These are phyloP conservation scores for Fusarium sp. DNA, from an alignment of 2,329 filamentous ascomycete genomes.

Conservation along the genomic window DNA sequence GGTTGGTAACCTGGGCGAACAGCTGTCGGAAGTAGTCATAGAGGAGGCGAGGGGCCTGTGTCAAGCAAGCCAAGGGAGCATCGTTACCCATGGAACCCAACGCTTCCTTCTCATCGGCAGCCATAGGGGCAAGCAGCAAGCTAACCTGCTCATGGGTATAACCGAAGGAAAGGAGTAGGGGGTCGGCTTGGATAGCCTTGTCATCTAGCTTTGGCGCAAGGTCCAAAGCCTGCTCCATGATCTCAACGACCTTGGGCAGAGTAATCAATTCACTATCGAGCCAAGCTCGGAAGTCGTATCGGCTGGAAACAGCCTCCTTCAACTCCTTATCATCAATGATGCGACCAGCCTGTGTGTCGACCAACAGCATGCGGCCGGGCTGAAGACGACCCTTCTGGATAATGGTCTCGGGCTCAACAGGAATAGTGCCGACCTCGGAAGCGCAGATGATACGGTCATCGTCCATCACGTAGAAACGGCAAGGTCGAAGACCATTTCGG, in stretches of 20 bases:
- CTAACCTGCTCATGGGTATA: conserved; percentile 97
- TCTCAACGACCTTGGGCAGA: conserved; percentile 80
- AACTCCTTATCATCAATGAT: conserved; percentile 96
- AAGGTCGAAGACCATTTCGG: conserved; percentile 94
- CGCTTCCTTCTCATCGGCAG: conserved; percentile 96
- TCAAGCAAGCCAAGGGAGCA: conserved; percentile 90
- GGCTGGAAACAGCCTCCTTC: conserved; percentile 88
- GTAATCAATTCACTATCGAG: conserved; percentile 88
- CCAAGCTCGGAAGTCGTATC: conserved; percentile 91
- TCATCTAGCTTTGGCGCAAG: conserved; percentile 78
- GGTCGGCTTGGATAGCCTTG: conserved; percentile 84
- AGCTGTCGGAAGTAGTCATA: conserved; percentile 98
- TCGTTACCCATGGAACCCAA: conserved; percentile 99
- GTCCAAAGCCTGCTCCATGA: conserved; percentile 72
- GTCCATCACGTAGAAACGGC: conserved; percentile 96
- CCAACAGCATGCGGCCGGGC: conserved; percentile 95
- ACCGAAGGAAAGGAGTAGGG: conserved; percentile 87
- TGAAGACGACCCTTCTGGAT: conserved; percentile 94
- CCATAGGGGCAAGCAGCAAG: conserved; percentile 93
- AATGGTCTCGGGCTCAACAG: conserved; percentile 89
- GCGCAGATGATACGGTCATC: conserved; percentile 98
- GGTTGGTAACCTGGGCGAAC: conserved; percentile 98
- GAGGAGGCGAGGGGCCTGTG: conserved; percentile 88
- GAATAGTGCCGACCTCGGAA: conserved; percentile 94
- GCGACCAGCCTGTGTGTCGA: conserved; percentile 89